phyloP scores from a whole-genome alignment of 2,329 filamentous ascomycete species.

The Aspergillus hortae region DNA sequence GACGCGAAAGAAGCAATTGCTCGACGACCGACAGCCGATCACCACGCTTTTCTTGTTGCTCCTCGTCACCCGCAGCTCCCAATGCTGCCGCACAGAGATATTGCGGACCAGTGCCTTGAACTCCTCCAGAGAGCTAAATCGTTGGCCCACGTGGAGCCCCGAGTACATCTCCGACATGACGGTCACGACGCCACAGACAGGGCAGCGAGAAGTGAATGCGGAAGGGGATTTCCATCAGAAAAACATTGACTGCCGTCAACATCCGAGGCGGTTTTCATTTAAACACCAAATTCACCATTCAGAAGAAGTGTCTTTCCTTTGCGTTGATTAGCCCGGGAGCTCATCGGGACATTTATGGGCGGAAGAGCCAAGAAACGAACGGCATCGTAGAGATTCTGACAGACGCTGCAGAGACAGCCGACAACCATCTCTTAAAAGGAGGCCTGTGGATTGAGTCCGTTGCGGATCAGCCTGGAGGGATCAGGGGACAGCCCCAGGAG shows the following conservation, averaged over 20 bases:
- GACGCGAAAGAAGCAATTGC: constrained; percentile 38
- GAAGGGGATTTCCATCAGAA: constrained; percentile 25
- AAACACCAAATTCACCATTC: too few species aligned
- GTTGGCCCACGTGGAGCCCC: constrained; percentile 37
- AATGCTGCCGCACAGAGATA: constrained; percentile 40
- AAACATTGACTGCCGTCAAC: not conserved
- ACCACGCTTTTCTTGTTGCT: constrained; percentile 42
- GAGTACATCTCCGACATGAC: constrained; percentile 39
- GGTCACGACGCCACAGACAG: constrained; percentile 11
- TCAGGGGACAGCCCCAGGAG: not conserved
- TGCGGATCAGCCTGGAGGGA: not conserved
- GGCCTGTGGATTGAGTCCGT: not conserved
- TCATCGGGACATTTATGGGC: too few species aligned
- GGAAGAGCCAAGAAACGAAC: not conserved
- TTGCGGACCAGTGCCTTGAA: constrained; percentile 38
- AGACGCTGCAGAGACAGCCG: not conserved
- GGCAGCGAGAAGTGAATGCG: constrained; percentile 12
- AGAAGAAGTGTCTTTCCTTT: too few species aligned
- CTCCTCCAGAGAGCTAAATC: constrained; percentile 36
- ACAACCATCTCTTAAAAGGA: not conserved
- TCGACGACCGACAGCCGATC: constrained; percentile 37
- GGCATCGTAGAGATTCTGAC: not conserved
- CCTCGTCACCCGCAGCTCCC: constrained; percentile 38
- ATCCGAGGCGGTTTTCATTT: not conserved
- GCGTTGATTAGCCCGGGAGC: too few species aligned